These are phyloP conservation scores for Angophora floribunda DNA, from an alignment of 345 rosid genomes.

Conservation along the genomic window DNA sequence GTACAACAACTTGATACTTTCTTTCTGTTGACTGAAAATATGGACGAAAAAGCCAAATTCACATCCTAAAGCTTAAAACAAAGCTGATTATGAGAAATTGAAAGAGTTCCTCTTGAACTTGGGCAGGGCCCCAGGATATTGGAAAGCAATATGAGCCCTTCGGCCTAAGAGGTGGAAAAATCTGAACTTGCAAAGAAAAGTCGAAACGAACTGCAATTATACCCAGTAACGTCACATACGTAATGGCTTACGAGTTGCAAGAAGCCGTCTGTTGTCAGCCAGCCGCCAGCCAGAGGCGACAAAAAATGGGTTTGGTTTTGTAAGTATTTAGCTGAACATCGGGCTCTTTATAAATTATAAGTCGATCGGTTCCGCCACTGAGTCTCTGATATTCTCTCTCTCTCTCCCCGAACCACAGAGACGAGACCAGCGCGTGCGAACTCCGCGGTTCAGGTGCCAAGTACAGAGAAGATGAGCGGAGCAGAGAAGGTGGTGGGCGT, in stretches of 20 bases:
- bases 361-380: not conserved
- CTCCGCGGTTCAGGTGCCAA: not conserved
- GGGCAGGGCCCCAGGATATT: not conserved
- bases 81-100: not conserved
- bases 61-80: not conserved
- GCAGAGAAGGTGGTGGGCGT: constrained; percentile 25
- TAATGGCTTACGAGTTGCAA: not conserved
- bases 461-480: not conserved
- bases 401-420: not conserved
- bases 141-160: not conserved
- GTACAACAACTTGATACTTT: not conserved
- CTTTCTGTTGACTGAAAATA: not conserved
- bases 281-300: not conserved
- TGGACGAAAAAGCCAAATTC: not conserved
- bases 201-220: not conserved
- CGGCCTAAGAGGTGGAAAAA: not conserved
- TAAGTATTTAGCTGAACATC: not conserved
- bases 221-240: not conserved
- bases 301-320: not conserved
- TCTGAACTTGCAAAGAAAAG: not conserved
- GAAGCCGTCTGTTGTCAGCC: not conserved
- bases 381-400: not conserved
- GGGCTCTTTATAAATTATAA: not conserved
- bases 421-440: not conserved
- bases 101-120: not conserved